A percentile compares a stretch with the other conserved stretches of the same genome.
Conservation (phyloP, 768 basidiomycete species). For the Kwoniella shandongensis region DNA sequence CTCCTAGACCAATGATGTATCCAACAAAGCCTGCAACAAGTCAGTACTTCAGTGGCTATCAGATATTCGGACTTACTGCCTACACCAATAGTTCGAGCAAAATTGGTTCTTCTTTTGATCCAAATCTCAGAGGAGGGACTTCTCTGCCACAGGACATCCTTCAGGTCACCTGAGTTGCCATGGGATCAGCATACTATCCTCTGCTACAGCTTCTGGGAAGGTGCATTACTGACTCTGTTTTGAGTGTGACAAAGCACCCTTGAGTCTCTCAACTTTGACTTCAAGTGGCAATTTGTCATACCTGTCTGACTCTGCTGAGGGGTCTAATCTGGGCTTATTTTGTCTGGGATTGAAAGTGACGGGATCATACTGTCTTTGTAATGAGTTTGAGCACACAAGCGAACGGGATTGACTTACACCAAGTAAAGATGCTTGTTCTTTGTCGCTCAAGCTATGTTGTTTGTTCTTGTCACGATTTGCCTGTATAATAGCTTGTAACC, state of each 20-base stretch:
- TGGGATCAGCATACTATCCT: too few species aligned
- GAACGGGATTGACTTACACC: constrained; percentile 39
- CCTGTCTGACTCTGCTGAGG: constrained; percentile 36
- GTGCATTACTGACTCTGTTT: constrained; percentile 47
- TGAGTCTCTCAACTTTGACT: constrained; percentile 41
- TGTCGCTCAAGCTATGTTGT: constrained; percentile 36
- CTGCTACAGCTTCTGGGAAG: too few species aligned
- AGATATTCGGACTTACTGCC: constrained; percentile 31
- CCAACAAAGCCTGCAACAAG: constrained; percentile 49
- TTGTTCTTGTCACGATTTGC: constrained; percentile 42
- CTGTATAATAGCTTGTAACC: constrained; percentile 45
- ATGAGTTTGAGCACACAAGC: not conserved
- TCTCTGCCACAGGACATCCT: constrained; percentile 50
- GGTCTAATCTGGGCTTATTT: constrained; percentile 30
- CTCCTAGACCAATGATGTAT: constrained; percentile 54
- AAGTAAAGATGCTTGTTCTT: constrained; percentile 48
- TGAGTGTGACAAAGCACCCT: constrained; percentile 42
- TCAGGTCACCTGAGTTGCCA: constrained; percentile 41
- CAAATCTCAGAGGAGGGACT: constrained; percentile 51
- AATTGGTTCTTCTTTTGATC: constrained; percentile 49
- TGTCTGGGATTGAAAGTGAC: constrained; percentile 28
- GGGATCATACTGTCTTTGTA: constrained; percentile 36
- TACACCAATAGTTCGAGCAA: constrained; percentile 48
- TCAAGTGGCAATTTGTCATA: constrained; percentile 45
- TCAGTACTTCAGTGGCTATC: constrained; percentile 2